Evolutionary conservation across 306 rosid species (phyloP), one percentile per base, ranked within the genome.

Genomic region (Cucumis melo): DNA sequence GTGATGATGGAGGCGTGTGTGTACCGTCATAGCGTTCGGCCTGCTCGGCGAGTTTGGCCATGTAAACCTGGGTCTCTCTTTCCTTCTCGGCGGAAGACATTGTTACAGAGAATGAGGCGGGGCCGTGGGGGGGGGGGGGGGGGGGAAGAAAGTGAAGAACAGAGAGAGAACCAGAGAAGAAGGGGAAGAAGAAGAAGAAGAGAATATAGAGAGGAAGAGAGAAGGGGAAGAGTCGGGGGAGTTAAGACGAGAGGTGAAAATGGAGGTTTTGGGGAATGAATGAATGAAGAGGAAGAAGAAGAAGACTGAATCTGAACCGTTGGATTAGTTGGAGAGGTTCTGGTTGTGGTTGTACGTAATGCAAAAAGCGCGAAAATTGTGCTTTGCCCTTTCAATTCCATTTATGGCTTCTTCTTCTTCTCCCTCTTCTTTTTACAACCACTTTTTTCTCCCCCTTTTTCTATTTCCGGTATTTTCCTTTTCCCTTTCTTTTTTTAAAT

Each of bases 41-140:
- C 62, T 73, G 77, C 77, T 73, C 77, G 12, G 77, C 48, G 19
- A 73, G 77, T 48, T 51, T 73, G 77, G 77, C 77, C 77, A 73
- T 29, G 77, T 73, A 73, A 7, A 73, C 77, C 77, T 73, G 77
- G 1, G 77, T 50, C 29, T 73, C 77, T 73, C 77, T 73, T 29
- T 73, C 77, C 39, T 73, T 73, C 61, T 73, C 77, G 60, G 58
- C 19, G 10, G 77, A 73, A 73, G 77, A 73, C 77, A 73, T 73
- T 17, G 77, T 73, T 51, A 29, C 48, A 50, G 62, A 51, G 10
- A 29, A 87, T 34, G 19, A 38, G 41, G 39, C 0, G 0, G 39
- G 39, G 27, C n/a, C n/a, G n/a, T n/a, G 19, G 36, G 0, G 19
- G 15, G 15, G 38, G 39, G 27, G 19, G 39, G 27, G 19, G 36